phyloP scores from a whole-genome alignment of 1,284 basidiomycete genomes.

The Ceratobasidium theobromae region DNA sequence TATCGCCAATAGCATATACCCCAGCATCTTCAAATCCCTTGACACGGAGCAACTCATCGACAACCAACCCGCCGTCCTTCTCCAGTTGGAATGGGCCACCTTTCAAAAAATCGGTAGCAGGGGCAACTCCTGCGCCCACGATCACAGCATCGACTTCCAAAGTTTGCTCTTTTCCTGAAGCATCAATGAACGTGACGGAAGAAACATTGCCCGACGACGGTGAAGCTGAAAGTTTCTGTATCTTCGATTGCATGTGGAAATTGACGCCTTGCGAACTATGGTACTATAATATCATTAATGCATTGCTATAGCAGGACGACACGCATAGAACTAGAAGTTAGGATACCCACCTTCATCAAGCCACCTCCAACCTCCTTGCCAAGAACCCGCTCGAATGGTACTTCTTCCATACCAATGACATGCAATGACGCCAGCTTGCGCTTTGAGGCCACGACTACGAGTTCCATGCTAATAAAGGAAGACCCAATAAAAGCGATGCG shows the following conservation, averaged over 20 bases:
- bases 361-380: conserved; percentile 80
- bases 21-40: conserved; percentile 53
- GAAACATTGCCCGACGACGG: conserved; percentile 33
- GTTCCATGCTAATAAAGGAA: conserved; percentile 93
- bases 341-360: conserved; percentile 64
- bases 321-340: no score
- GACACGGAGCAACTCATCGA: conserved; percentile 79
- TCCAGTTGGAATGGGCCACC: conserved; percentile 63
- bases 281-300: conserved; percentile 49
- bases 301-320: background rate
- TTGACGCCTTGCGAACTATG: conserved; percentile 79
- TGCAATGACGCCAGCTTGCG: conserved; percentile 76
- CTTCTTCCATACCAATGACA: conserved; percentile 83
- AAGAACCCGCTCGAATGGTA: conserved; percentile 80
- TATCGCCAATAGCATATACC: conserved; percentile 91
- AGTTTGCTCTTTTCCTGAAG: conserved; percentile 40
- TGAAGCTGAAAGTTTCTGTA: conserved; percentile 63
- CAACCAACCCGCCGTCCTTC: conserved; percentile 77
- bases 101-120: conserved; percentile 82
- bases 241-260: conserved; percentile 76
- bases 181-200: conserved; percentile 25
- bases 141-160: conserved; percentile 72
- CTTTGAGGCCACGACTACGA: conserved; percentile 73
- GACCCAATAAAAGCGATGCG: conserved; percentile 84
- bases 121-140: conserved; percentile 87